Conservation (phyloP, 2,329 filamentous ascomycete genomes). For the Epichloe scottii region DNA sequence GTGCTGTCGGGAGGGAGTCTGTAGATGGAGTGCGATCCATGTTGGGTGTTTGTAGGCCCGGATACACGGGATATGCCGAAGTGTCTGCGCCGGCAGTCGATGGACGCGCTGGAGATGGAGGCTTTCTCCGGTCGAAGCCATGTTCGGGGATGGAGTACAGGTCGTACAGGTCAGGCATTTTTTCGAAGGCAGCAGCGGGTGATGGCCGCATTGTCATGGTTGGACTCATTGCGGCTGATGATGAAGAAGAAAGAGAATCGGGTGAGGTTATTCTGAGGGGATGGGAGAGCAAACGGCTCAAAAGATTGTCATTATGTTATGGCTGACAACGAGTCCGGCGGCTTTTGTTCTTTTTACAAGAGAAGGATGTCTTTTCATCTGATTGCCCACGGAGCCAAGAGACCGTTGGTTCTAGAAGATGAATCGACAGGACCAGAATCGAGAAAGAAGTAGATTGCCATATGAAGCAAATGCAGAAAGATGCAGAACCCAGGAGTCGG, state of each 20-base stretch:
- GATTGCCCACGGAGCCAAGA: background rate
- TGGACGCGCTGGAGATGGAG: slow-evolving; percentile 4
- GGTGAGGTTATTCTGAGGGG: background rate
- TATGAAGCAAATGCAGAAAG: background rate
- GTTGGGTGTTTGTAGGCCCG: slow-evolving; percentile 18
- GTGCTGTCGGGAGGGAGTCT: slow-evolving; percentile 13
- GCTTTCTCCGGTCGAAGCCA: slow-evolving; percentile 6
- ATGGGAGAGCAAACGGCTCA: background rate
- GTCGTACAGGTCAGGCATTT: slow-evolving; percentile 9
- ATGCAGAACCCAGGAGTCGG: background rate
- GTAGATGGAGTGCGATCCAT: slow-evolving; percentile 10
- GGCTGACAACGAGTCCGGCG: background rate
- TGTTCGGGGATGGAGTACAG: slow-evolving; percentile 6
- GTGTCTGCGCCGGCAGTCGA: slow-evolving; percentile 10
- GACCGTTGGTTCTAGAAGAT: background rate
- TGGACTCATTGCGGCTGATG: slow-evolving; percentile 8
- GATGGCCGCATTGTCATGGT: slow-evolving; percentile 8
- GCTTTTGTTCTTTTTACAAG: background rate
- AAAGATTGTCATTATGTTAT: background rate
- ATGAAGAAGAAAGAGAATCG: background rate
- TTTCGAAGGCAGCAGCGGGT: slow-evolving; percentile 7
- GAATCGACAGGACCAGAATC: background rate
- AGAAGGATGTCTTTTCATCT: background rate
- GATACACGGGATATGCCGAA: slow-evolving; percentile 18
- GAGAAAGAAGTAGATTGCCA: background rate